Conservation (phyloP, 805 yeast genomes). For the Lachancea kluyveri region DNA sequence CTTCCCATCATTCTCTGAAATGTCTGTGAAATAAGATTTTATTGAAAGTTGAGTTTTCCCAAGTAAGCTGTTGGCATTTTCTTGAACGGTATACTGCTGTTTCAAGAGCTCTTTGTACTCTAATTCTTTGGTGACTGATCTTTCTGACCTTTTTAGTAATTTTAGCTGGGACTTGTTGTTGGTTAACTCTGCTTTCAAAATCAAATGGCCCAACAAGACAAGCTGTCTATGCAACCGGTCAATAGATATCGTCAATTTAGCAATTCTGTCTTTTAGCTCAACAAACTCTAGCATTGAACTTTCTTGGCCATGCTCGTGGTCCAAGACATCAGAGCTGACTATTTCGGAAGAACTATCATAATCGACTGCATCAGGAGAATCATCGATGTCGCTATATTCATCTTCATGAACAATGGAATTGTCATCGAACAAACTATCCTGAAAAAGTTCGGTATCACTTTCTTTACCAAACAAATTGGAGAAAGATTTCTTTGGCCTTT, state of each 20-base stretch:
- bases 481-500: conserved; percentile 4
- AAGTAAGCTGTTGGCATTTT: conserved; percentile 69
- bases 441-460: conserved; percentile 9
- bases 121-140: conserved; percentile 66
- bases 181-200: conserved; percentile 78
- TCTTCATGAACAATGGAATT: conserved; percentile 16
- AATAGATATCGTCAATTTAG: conserved; percentile 50
- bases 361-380: background rate
- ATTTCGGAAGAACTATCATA: background rate
- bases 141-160: conserved; percentile 59
- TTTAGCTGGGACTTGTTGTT: conserved; percentile 66
- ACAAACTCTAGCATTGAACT: conserved; percentile 4
- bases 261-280: conserved; percentile 57
- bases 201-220: conserved; percentile 56
- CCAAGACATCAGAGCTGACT: no score
- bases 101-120: conserved; percentile 63
- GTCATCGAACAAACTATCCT: conserved; percentile 11
- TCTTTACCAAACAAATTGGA: conserved; percentile 13
- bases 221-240: conserved; percentile 55
- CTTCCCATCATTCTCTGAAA: conserved; percentile 49
- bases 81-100: conserved; percentile 79
- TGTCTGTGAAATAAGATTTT: conserved; percentile 42
- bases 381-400: conserved; percentile 5
- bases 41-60: conserved; percentile 55
- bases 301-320: no score